Evolutionary conservation across 2,329 filamentous ascomycete species (phyloP), one percentile per base, ranked within the genome.

Genomic region (Dryadomyces sulphureus): DNA sequence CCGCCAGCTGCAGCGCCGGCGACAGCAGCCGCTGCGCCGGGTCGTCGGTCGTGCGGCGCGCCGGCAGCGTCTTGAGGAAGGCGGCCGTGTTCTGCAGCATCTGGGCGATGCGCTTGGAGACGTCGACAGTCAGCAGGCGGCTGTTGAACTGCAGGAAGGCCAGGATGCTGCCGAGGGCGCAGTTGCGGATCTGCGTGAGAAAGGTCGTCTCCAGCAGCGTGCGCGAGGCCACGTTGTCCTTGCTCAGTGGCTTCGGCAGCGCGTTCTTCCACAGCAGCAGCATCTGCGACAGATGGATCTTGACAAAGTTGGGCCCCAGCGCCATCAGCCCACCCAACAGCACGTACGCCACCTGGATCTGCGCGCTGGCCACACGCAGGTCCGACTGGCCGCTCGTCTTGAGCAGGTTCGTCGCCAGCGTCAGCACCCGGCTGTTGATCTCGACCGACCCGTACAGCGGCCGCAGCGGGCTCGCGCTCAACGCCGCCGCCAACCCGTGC

Each of bases 331-430:
- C 92, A 34, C 93, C 92, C 41, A 98, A 94, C 48, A 98, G 68
- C 41, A 94, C 93, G 90, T 92, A 98, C 5, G 92, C 92, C 2
- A 98, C 89, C 59, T 98, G 92, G 21, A 98, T 88, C 58, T 98
- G 92, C 1, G 88, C 94, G 56, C 86, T 86, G 7, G 92, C 94
- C 32, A 92, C 79, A 24, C 90, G 80, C 45, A 98, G 69, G 59
- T 98, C 90, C 1, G 87, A 92, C 58, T 87, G 86, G 40, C 88
- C 81, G 60, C 88, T 95, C 0, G 84, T 89, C 62, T 98, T 98
- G 35, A 98, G 73, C 24, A 98, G 69, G 35, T 86, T 84, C 0
- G 89, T 96, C 1, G 92, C 89, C 67, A 95, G 88, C 7, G 85
- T 84, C 48, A 96, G 72, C 12, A 96, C 85, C 27, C 87, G 77